Percentiles rank a stretch among this genome's conserved stretches.
phyloP scores from a whole-genome alignment of 192 early-diverging fungal species.

The Coemansia furcata region DNA sequence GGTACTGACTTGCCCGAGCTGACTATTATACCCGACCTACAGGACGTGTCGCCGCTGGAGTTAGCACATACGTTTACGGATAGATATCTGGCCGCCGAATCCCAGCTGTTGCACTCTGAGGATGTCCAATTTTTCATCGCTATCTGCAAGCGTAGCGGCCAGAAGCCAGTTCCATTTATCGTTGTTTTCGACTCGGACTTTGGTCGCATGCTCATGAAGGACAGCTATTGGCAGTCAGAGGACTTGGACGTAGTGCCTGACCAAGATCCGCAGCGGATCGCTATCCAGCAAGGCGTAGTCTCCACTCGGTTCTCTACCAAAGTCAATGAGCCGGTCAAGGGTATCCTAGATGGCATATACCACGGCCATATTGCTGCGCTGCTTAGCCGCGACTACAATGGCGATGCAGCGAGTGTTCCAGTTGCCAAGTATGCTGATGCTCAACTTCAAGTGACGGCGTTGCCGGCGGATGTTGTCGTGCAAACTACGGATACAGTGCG shows the following conservation, averaged over 20 bases:
- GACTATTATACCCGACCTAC: not conserved
- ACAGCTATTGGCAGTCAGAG: constrained; percentile 88
- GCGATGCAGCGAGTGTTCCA: constrained; percentile 62
- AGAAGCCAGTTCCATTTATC: constrained; percentile 92
- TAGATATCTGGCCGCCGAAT: constrained; percentile 5
- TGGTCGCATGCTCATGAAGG: constrained; percentile 89
- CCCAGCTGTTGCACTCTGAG: constrained; percentile 41
- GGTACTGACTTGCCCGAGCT: not conserved
- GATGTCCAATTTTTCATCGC: constrained; percentile 46
- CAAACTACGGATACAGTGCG: not conserved
- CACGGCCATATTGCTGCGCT: constrained; percentile 73
- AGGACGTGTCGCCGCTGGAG: not conserved
- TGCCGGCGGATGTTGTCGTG: not conserved
- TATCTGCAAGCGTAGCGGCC: constrained; percentile 49
- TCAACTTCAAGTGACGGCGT: not conserved
- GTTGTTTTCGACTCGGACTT: constrained; percentile 88
- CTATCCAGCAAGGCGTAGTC: constrained; percentile 86
- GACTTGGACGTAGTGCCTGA: constrained; percentile 79
- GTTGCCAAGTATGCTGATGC: constrained; percentile 67
- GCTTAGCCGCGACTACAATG: constrained; percentile 68
- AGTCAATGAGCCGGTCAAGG: constrained; percentile 83
- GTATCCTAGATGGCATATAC: constrained; percentile 83
- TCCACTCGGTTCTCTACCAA: constrained; percentile 72
- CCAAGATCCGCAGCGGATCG: constrained; percentile 78
- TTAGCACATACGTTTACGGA: constrained; percentile 36